Base-by-base conservation (phyloP, 2,329 filamentous ascomycete genomes). In the Colletotrichum lentis region DNA sequence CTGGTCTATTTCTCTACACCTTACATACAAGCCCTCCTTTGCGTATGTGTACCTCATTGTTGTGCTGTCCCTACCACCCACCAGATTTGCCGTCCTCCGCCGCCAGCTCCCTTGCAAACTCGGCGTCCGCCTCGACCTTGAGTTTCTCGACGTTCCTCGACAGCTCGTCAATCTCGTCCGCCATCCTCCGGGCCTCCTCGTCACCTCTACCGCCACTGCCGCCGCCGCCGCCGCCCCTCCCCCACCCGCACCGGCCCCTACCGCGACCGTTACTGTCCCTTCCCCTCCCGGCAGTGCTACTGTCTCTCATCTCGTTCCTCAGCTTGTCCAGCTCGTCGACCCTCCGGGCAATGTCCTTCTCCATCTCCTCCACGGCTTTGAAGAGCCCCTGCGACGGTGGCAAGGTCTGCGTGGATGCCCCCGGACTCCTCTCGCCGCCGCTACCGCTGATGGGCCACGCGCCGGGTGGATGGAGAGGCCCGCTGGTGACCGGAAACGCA, bases 111-210 rank as follows among this genome's bases (percentile, higher is more conserved):
- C 77, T 76, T 37, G 82, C 84, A 68, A 82, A 82, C 69, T 81
- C 78, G 72, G 80, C 83, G 60, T 86, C 83, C 2, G 80, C 83
- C 73, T 83, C 79, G 6, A 83, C 68, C 67, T 77, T 74, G 62
- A 85, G 64, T 63, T 70, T 64, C 59, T 81, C 78, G 31, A 84
- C 71, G 54, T 77, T 76, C 14, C 71, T 69, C 49, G 77, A 78
- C 62, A 86, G 71, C 39, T 73, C 75, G 64, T 80, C 77, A 47
- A 84, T 74, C 70, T 80, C 78, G 66, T 71, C 75, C 60, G 79
- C 77, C 54, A 81, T 69, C 68, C 56, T 68, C 43, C 64, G 57
- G 31, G 73, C 73, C 41, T 20, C n/a, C 60, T 65, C 43, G 7
- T 61, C 60, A 11, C 41, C 20, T 35, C 59, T 39, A 5, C 54